Percentiles rank a stretch among this genome's conserved stretches.
Evolutionary conservation across 139 green algal genomes (phyloP).

Genomic region (Closterium sp.): DNA sequence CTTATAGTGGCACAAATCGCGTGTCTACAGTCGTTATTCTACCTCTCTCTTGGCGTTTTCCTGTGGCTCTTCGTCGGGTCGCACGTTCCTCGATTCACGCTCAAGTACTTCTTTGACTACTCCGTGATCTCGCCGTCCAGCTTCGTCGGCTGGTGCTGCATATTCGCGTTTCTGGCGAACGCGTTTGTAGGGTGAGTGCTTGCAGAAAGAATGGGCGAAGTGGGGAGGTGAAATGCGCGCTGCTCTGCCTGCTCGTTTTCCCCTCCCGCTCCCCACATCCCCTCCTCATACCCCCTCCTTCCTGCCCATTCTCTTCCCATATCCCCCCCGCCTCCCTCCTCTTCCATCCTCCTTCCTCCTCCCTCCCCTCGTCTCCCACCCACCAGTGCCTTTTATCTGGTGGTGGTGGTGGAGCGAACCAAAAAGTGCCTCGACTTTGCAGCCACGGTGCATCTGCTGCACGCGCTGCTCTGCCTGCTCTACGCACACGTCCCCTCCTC

Average conservation of each 20-base stretch:
- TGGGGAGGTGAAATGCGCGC: too few relatives aligned
- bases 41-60: conserved; percentile 31
- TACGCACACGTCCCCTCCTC: conserved; percentile 67
- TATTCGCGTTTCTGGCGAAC: conserved; percentile 44
- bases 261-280: too few relatives aligned
- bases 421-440: conserved; percentile 97
- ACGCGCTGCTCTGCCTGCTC: conserved; percentile 63
- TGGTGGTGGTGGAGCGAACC: conserved; percentile 70
- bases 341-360: too few relatives aligned
- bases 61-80: conserved; percentile 42
- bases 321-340: too few relatives aligned
- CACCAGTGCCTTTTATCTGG: not conserved
- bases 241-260: too few relatives aligned
- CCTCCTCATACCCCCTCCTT: too few relatives aligned
- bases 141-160: conserved; percentile 40
- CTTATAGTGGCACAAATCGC: conserved; percentile 45
- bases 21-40: conserved; percentile 32
- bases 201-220: not conserved
- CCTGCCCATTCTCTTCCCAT: too few relatives aligned
- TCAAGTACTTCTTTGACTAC: conserved; percentile 44
- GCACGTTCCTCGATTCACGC: conserved; percentile 34
- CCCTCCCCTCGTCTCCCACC: too few relatives aligned
- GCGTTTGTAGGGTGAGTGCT: conserved; percentile 34
- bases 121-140: not conserved
- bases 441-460: conserved; percentile 77